Base-by-base conservation (phyloP, 2,329 filamentous ascomycete species). In the Clonostachys rhizophaga region DNA sequence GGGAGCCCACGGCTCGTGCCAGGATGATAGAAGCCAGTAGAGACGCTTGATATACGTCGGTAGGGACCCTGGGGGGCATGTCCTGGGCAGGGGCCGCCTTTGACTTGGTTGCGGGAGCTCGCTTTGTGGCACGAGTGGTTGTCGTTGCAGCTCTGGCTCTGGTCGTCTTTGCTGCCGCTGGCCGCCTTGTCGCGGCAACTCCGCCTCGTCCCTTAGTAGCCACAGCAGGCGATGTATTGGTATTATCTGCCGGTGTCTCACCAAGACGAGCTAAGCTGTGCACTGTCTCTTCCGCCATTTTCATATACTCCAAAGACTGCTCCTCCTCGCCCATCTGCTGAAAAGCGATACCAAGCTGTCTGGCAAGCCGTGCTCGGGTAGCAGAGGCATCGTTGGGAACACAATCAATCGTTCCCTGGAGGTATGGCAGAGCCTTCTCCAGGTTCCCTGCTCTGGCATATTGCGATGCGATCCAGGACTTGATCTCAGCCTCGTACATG, bases 361-460 rank as follows among this genome's bases (percentile, higher is more conserved):
- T 81, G 1, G 78, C 72, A 33, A 84, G 64, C 37, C 60, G 61
- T 33, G 68, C 59, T 4, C 64, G 61, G 13, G 63, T 60, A 5
- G 65, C 59, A 40, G 58, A 69, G 5, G 57, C 54, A 34, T 72
- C 66, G 2, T 61, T 57, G 0, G 75, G 70, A 39, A 84, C 72
- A 20, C 76, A 65, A 12, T 74, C 64, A 30, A 78, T 72, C 7
- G 79, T 79, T 35, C 77, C 72, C 6, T 74, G 68, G 4, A 81
- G 70, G n/a, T 78, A 65, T 20, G 77, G 70, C 2, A 76, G 65
- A 2, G 86, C 80, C 50, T 81, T 79, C 1, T 79, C 70, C 3
- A 83, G 63, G 45, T 82, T 73, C 18, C 79, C 78, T n/a, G 79
- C 79, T 49, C 73, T 77, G 43, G 78, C 64, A 50, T 73, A 78